Percentiles rank a stretch among this genome's conserved stretches.
Evolutionary conservation across 2,329 filamentous ascomycete species (phyloP).

Genomic region (Phialophora tarda): DNA sequence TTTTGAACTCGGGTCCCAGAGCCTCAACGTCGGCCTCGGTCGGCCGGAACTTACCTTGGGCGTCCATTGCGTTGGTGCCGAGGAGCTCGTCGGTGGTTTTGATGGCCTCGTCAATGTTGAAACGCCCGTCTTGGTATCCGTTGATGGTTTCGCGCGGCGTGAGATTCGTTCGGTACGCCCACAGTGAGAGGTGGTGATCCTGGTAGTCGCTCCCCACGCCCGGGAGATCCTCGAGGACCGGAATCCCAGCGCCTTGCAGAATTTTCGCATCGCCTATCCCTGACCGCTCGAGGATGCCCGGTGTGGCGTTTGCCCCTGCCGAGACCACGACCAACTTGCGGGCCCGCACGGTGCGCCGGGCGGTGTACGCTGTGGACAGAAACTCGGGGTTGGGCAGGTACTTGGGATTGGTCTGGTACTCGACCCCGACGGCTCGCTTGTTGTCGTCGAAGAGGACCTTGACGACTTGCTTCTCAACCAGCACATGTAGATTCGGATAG

Average conservation of each 20-base stretch:
- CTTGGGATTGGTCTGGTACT: slow-evolving; percentile 54
- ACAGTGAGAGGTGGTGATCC: slow-evolving; percentile 62
- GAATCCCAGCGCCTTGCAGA: slow-evolving; percentile 50
- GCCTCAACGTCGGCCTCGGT: slow-evolving; percentile 58
- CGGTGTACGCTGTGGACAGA: slow-evolving; percentile 32
- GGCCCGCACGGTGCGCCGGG: slow-evolving; percentile 52
- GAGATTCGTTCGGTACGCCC: slow-evolving; percentile 58
- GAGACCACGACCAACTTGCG: slow-evolving; percentile 62
- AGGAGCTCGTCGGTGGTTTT: slow-evolving; percentile 46
- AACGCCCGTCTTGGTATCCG: slow-evolving; percentile 56
- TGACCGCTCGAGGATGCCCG: slow-evolving; percentile 64
- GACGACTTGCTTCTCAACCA: slow-evolving; percentile 62
- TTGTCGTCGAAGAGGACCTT: slow-evolving; percentile 61
- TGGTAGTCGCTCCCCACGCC: slow-evolving; percentile 58
- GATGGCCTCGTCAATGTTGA: slow-evolving; percentile 46
- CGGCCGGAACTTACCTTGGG: slow-evolving; percentile 62
- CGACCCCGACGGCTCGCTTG: slow-evolving; percentile 63
- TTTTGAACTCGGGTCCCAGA: slow-evolving; percentile 60
- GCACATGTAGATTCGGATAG: slow-evolving; percentile 64
- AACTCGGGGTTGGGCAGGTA: slow-evolving; percentile 46
- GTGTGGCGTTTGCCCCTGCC: slow-evolving; percentile 63
- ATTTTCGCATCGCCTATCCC: slow-evolving; percentile 60
- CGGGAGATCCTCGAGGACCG: slow-evolving; percentile 51
- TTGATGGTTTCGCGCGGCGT: slow-evolving; percentile 60
- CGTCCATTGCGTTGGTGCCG: slow-evolving; percentile 65